Evolutionary conservation across 129 eudicot genomes (phyloP), one percentile per base, ranked within the genome.

Genomic region (Chrysanthemum seticuspe): DNA sequence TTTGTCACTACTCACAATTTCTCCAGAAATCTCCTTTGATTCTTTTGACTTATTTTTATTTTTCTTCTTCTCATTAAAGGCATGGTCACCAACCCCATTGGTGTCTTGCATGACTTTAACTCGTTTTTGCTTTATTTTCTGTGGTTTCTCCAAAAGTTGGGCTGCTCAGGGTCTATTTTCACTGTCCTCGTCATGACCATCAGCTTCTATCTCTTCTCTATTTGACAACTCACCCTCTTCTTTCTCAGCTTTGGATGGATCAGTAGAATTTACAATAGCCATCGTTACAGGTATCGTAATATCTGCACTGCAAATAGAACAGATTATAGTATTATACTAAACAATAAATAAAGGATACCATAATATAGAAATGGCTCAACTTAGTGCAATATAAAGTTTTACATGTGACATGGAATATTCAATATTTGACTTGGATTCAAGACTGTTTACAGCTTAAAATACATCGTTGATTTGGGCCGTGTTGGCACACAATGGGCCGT

Each of bases 181-280:
- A 73, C 77, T 73, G 19, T 73, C 69, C 47, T 89, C 96, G 11
- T 94, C 97, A 44, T 90, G 97, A 18, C 88, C 97, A 72, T 85
- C 96, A 34, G 82, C 89, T 54, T 86, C 91, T 51, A 83, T 86
- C 64, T 86, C 96, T 44, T 74, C 86, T 44, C 81, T 79, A 59
- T 75, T 80, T 63, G 97, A 94, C 65, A 94, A 64, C 78, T 94
- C 98, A 13, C 98, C 98, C 79, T 94, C 98, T 83, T 94, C 97
- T 88, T 90, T 94, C 82, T 94, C 97, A 50, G 40, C 79, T 81
- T 90, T 94, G 21, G 83, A 76, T 12, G 82, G 86, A 64, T 82
- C 90, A 65, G 67, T 73, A 50, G 76, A 59, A 51, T 61, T 85
- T 59, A 88, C 93, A 49, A 79, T 84, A 18, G 69, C 31, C 61